phyloP scores from a whole-genome alignment of 2,329 filamentous ascomycete species.

The Rhytidhysteron rufulum region DNA sequence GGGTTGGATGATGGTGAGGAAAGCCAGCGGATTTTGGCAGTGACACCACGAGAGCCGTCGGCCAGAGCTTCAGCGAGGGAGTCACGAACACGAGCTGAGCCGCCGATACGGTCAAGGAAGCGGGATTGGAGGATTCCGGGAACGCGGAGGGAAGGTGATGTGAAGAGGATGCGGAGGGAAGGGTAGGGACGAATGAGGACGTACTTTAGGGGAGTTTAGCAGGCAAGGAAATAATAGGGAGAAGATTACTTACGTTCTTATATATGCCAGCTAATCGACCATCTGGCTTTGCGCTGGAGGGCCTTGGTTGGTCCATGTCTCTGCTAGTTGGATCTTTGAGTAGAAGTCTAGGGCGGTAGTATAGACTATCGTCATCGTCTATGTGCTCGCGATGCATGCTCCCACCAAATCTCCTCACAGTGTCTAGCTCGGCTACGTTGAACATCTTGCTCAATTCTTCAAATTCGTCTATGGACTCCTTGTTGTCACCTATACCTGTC shows the following conservation, averaged over 20 bases:
- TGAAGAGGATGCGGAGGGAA: slow-evolving; percentile 48
- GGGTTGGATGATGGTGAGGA: slow-evolving; percentile 25
- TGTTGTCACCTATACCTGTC: slow-evolving; percentile 21
- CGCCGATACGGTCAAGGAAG: slow-evolving; percentile 48
- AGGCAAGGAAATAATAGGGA: background rate
- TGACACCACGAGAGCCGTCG: slow-evolving; percentile 63
- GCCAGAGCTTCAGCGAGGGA: slow-evolving; percentile 59
- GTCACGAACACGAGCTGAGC: slow-evolving; percentile 49
- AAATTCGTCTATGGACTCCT: slow-evolving; percentile 56
- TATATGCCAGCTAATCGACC: slow-evolving; percentile 48
- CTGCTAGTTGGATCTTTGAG: slow-evolving; percentile 44
- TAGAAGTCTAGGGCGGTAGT: slow-evolving; percentile 43
- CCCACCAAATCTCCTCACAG: slow-evolving; percentile 60
- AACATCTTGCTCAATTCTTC: slow-evolving; percentile 66
- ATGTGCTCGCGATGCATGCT: slow-evolving; percentile 56
- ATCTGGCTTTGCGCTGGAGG: slow-evolving; percentile 15
- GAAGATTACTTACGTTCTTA: slow-evolving; percentile 47
- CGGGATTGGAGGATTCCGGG: slow-evolving; percentile 48
- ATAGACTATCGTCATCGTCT: slow-evolving; percentile 39
- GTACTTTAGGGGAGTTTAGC: slow-evolving; percentile 33
- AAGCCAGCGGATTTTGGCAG: slow-evolving; percentile 71
- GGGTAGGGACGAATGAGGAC: slow-evolving; percentile 46
- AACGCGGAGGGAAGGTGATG: slow-evolving; percentile 47
- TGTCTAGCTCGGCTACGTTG: slow-evolving; percentile 63
- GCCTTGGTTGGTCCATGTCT: slow-evolving; percentile 20